Percentiles rank a stretch among this genome's conserved stretches.
phyloP scores from a whole-genome alignment of 768 basidiomycete genomes.

The Lactifluus volemus region DNA sequence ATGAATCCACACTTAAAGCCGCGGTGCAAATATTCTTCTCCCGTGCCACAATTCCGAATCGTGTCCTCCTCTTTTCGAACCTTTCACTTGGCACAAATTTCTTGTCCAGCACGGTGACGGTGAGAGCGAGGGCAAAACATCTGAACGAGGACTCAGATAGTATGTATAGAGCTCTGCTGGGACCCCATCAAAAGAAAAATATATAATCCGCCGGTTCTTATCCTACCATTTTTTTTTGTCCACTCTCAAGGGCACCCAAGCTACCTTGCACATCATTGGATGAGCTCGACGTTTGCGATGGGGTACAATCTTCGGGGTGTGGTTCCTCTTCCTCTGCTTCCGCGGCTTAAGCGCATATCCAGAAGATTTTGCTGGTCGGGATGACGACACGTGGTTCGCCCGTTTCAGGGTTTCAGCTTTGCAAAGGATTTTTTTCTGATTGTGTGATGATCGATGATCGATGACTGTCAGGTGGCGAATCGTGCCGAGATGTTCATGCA shows the following conservation, averaged over 20 bases:
- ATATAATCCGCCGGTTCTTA: conserved; percentile 32
- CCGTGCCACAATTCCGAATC: conserved; percentile 43
- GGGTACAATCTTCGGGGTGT: conserved; percentile 60
- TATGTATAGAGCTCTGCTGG: conserved; percentile 82
- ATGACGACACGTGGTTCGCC: conserved; percentile 82
- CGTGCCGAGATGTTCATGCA: conserved; percentile 99
- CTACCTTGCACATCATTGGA: conserved; percentile 98
- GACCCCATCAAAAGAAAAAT: conserved; percentile 79
- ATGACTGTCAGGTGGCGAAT: conserved; percentile 60
- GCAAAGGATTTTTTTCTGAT: no score
- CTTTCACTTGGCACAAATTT: conserved; percentile 5
- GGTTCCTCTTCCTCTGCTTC: background rate
- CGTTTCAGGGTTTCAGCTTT: background rate
- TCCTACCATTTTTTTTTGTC: background rate
- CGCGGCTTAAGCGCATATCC: conserved; percentile 59
- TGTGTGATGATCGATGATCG: background rate
- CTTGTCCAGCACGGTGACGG: conserved; percentile 88
- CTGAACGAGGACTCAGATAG: conserved; percentile 74
- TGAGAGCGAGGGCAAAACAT: conserved; percentile 92
- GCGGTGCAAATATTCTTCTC: conserved; percentile 88
- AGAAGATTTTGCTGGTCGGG: conserved; percentile 95
- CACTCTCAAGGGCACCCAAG: conserved; percentile 88
- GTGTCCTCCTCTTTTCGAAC: background rate
- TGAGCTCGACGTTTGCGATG: conserved; percentile 98
- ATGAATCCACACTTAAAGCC: conserved; percentile 99